A percentile compares a stretch with the other conserved stretches of the same genome.
phyloP scores from a whole-genome alignment of 352 stramenopile genomes.

The Phytophthora citricola region DNA sequence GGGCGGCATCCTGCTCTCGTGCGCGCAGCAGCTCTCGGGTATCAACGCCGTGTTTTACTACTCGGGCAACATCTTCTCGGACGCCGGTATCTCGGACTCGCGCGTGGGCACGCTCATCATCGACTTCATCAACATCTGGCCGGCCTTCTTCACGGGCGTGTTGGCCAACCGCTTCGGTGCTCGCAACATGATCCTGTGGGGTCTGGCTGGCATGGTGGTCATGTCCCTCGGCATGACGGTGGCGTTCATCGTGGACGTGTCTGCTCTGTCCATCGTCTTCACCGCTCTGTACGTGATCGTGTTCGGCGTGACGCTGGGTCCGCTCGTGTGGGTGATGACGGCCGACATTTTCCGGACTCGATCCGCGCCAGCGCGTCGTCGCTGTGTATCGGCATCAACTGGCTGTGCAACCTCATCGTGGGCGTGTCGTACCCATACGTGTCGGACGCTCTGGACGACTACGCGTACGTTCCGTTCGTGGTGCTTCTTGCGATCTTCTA shows the following conservation, averaged over 20 bases:
- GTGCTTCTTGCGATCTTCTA: conserved; percentile 49
- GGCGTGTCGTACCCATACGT: conserved; percentile 63
- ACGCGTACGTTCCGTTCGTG: conserved; percentile 45
- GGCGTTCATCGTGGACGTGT: conserved; percentile 27
- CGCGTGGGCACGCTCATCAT: conserved; percentile 33
- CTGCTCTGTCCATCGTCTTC: conserved; percentile 25
- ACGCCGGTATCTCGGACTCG: conserved; percentile 31
- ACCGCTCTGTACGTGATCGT: conserved; percentile 24
- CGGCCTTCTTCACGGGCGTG: conserved; percentile 30
- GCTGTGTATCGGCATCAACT: conserved; percentile 54
- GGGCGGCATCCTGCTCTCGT: conserved; percentile 47
- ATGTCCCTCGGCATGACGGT: conserved; percentile 38
- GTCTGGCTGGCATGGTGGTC: conserved; percentile 49
- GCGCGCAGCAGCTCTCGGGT: conserved; percentile 22
- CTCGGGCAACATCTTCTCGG: conserved; percentile 23
- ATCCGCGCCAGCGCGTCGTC: conserved; percentile 29
- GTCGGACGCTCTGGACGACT: conserved; percentile 38
- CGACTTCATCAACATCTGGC: conserved; percentile 35
- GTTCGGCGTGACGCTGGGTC: conserved; percentile 19
- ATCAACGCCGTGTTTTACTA: conserved; percentile 27
- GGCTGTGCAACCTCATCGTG: conserved; percentile 55
- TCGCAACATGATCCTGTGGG: conserved; percentile 55
- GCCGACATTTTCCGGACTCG: conserved; percentile 28
- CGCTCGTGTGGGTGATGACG: conserved; percentile 27
- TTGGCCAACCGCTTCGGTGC: conserved; percentile 47